A percentile compares a stretch with the other conserved stretches of the same genome.
phyloP scores from a whole-genome alignment of 1,284 basidiomycete genomes.

The Flammula alnicola region DNA sequence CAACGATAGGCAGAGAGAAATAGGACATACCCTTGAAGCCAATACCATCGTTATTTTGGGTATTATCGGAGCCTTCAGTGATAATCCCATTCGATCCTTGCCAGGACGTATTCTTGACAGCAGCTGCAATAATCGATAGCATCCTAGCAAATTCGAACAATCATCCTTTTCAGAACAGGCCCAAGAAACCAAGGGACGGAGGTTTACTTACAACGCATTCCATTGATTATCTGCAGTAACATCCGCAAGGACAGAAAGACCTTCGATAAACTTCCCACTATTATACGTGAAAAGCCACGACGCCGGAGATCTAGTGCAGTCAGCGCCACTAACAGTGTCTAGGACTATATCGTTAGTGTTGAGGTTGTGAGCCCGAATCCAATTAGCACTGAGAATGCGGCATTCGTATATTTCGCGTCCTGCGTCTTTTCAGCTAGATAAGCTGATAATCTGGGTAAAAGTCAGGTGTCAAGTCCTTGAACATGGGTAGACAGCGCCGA shows the following conservation, averaged over 20 bases:
- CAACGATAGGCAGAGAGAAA: background rate
- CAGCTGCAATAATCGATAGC: constrained; percentile 40
- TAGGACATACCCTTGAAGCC: constrained; percentile 50
- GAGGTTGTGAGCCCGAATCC: constrained; percentile 51
- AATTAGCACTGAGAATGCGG: constrained; percentile 49
- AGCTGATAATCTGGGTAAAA: constrained; percentile 44
- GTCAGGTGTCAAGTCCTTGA: background rate
- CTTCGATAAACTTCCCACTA: constrained; percentile 55
- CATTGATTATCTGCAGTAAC: constrained; percentile 47
- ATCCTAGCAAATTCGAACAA: constrained; percentile 33
- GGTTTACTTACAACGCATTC: constrained; percentile 39
- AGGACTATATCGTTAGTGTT: constrained; percentile 46
- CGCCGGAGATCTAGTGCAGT: constrained; percentile 48
- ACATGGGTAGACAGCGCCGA: constrained; percentile 20
- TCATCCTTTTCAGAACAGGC: background rate
- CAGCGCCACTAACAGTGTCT: constrained; percentile 48
- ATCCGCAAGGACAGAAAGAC: constrained; percentile 45
- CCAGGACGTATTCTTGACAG: constrained; percentile 48
- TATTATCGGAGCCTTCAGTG: constrained; percentile 48
- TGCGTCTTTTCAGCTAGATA: constrained; percentile 50
- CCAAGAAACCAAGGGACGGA: background rate
- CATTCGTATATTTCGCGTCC: constrained; percentile 47
- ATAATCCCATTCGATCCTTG: constrained; percentile 51
- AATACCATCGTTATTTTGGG: constrained; percentile 46
- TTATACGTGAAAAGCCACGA: constrained; percentile 57